Base-by-base conservation (phyloP, 345 rosid genomes). In the Eucalyptus tenuipes region DNA sequence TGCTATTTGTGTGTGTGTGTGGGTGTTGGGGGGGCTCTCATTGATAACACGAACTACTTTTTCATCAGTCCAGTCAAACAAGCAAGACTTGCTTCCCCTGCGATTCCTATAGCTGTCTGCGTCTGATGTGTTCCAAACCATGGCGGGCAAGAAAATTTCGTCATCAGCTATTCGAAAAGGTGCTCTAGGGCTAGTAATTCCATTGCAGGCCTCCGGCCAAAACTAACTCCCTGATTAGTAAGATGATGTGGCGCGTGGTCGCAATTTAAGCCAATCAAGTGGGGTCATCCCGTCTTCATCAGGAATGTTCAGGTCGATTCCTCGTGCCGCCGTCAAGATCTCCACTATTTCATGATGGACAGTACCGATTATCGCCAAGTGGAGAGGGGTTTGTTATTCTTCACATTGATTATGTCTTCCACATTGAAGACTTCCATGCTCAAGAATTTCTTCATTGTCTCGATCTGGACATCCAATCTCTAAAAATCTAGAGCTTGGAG, bases 221-320 rank as follows among this genome's bases (percentile, higher is more conserved):
- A 86, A 95, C 93, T 90, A 97, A 88, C 79, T 94, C 93, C 88
- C 97, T 90, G 18, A 95, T 93, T 16, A 96, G 89, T 59, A 95
- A 0, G 95, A 95, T 4, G 97, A 93, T 4, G 95, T 94, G 87
- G 96, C 93, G 13, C 86, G 92, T 6, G 97, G 97, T 81, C 92
- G 91, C 86, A 91, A 95, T 90, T 91, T 94, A 45, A 97, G 96
- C 10, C 96, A 94, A 93, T 96, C 99, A n/a, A 97, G 99, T 1
- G 97, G 94, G 87, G 97, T 94, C 99, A 96, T 91, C 87, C 97
- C 97, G 86, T 96, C 90, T 33, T 89, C 92, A 87, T 96, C 97
- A 4, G 92, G 89, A 49, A 92, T 88, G 89, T 97, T 97, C n/a
- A 97, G 94, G 89, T 96, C 87, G 79, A 96, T 94, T 4, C 93